Percentiles rank a stretch among this genome's conserved stretches.
Evolutionary conservation across 129 eudicot species (phyloP).

Genomic region (Flaveria robusta): DNA sequence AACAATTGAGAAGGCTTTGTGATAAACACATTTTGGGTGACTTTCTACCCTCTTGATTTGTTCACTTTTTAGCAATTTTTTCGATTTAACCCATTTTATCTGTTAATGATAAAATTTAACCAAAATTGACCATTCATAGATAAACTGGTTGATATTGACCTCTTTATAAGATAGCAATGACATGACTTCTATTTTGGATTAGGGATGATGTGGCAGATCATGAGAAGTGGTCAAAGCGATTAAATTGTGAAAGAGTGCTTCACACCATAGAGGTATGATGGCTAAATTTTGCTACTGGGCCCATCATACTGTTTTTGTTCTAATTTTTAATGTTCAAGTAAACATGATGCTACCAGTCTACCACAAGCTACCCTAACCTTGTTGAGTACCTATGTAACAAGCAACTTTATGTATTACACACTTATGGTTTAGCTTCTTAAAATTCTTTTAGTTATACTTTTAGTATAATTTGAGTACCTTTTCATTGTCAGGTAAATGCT

Average conservation of each 20-base stretch:
- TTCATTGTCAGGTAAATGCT: conserved; percentile 40
- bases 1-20: not conserved
- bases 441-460: not conserved
- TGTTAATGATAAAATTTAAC: not conserved
- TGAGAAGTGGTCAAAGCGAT: conserved; percentile 60
- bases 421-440: not conserved
- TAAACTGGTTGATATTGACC: not conserved
- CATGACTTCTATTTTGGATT: conserved; percentile 24
- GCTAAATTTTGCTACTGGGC: not conserved
- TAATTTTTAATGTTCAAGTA: not conserved
- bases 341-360: no score
- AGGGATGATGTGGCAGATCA: conserved; percentile 92
- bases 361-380: not conserved
- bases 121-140: not conserved
- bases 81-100: not conserved
- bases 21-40: not conserved
- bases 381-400: not conserved
- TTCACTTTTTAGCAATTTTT: not conserved
- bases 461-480: not conserved
- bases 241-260: conserved; percentile 59
- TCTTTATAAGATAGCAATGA: not conserved
- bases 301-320: not conserved
- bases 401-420: not conserved
- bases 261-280: conserved; percentile 56
- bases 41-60: not conserved